Percentiles rank a stretch among this genome's conserved stretches.
phyloP scores from a whole-genome alignment of 495 filamentous ascomycete genomes.

The Penicillium angulare region DNA sequence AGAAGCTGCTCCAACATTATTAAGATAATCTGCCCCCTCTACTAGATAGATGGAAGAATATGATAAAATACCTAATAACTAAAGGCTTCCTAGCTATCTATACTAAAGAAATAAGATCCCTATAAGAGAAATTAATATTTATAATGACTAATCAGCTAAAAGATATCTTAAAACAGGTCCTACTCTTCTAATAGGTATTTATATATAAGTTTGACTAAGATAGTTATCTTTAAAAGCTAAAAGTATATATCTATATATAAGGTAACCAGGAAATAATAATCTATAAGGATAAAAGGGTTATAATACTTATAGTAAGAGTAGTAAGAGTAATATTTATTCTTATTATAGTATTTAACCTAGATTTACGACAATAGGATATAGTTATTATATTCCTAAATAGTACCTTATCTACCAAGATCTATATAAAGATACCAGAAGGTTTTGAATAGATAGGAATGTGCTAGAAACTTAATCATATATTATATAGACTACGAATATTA shows the following conservation, averaged over 20 bases:
- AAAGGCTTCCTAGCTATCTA: too few species aligned
- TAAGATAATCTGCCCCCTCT: too few species aligned
- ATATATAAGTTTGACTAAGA: constrained; percentile 16
- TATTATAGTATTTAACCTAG: constrained; percentile 4
- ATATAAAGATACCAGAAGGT: constrained; percentile 3
- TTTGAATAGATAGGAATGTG: not conserved
- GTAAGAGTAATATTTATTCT: constrained; percentile 3
- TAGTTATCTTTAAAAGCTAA: constrained; percentile 9
- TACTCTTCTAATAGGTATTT: constrained; percentile 16
- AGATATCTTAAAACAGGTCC: not conserved
- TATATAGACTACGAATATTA: constrained; percentile 26
- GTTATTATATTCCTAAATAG: constrained; percentile 13
- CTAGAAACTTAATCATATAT: constrained; percentile 4
- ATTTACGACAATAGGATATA: constrained; percentile 2
- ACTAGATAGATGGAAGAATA: too few species aligned
- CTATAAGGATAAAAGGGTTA: constrained; percentile 3
- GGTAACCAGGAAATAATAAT: constrained; percentile 9
- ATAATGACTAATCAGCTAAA: not conserved
- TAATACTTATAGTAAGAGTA: constrained; percentile 4
- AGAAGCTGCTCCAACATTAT: too few species aligned
- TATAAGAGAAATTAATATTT: not conserved
- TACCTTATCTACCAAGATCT: not conserved
- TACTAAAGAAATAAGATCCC: not conserved
- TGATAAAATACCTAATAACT: too few species aligned
- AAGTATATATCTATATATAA: constrained; percentile 13